A percentile compares a stretch with the other conserved stretches of the same genome.
phyloP scores from a whole-genome alignment of 2,329 filamentous ascomycete species.

The Aureobasidium melanogenum region DNA sequence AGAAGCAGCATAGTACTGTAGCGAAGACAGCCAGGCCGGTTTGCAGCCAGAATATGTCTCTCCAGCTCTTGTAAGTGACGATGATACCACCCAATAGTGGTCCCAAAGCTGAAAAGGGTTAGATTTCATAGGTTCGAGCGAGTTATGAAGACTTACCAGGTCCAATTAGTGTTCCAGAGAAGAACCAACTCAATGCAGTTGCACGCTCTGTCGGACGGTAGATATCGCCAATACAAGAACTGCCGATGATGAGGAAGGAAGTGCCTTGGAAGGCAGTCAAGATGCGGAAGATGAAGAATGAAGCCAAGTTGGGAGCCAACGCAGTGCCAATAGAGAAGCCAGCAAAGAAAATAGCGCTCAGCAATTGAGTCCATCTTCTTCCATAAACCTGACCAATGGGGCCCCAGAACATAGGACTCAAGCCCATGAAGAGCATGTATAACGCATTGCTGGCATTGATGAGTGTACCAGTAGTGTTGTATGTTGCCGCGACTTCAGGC shows the following conservation, averaged over 20 bases:
- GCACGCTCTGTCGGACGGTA: constrained; percentile 53
- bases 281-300: constrained; percentile 67
- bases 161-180: constrained; percentile 62
- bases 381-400: constrained; percentile 50
- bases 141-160: constrained; percentile 30
- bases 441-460: constrained; percentile 67
- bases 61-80: constrained; percentile 64
- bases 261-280: constrained; percentile 69
- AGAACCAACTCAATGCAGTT: constrained; percentile 65
- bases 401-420: constrained; percentile 62
- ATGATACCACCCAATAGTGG: constrained; percentile 68
- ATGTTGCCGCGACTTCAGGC: constrained; percentile 61
- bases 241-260: constrained; percentile 63
- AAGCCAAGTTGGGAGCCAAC: constrained; percentile 58
- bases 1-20: constrained; percentile 51
- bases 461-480: constrained; percentile 55
- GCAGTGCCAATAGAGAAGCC: constrained; percentile 64
- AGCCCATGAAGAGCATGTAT: constrained; percentile 67
- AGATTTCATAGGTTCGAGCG: neutral
- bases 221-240: constrained; percentile 56
- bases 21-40: constrained; percentile 56
- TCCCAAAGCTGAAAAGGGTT: constrained; percentile 43
- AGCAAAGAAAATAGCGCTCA: constrained; percentile 56
- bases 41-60: constrained; percentile 70
- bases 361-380: constrained; percentile 42